phyloP scores from a whole-genome alignment of 371 early-diverging fungal species.

The Haplosporangium sp. region DNA sequence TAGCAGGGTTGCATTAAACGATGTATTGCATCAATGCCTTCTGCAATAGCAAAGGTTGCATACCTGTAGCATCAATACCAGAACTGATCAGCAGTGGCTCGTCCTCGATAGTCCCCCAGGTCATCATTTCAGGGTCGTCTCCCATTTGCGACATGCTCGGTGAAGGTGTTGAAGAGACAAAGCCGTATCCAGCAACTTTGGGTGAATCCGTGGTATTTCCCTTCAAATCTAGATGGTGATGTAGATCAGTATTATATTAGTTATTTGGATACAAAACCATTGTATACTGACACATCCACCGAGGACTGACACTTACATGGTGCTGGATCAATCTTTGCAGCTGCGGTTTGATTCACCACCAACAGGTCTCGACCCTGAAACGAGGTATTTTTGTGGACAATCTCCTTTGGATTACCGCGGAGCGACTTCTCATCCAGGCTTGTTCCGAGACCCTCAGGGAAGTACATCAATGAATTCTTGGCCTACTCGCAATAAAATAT shows the following conservation, averaged over 20 bases:
- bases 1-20: too few relatives aligned
- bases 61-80: constrained; percentile 61
- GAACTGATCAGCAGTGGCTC: constrained; percentile 68
- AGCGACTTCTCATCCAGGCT: constrained; percentile 11
- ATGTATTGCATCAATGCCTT: not conserved
- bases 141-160: constrained; percentile 70
- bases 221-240: constrained; percentile 34
- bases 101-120: constrained; percentile 84
- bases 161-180: constrained; percentile 78
- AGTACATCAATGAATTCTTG: constrained; percentile 56
- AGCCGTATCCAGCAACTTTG: constrained; percentile 65
- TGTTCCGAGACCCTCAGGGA: constrained; percentile 51
- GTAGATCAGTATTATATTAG: not conserved
- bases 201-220: constrained; percentile 58
- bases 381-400: constrained; percentile 44
- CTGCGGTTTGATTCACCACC: constrained; percentile 45
- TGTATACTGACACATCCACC: too few relatives aligned
- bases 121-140: constrained; percentile 72
- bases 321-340: constrained; percentile 31
- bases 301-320: constrained; percentile 41
- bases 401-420: constrained; percentile 44
- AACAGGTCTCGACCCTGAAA: constrained; percentile 43
- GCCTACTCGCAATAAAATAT: constrained; percentile 20
- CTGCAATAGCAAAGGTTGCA: not conserved
- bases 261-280: too few relatives aligned